Percentiles rank a stretch among this genome's conserved stretches.
These are phyloP conservation scores for Cochlearia excelsa DNA, from an alignment of 345 rosid species.

Conservation along the genomic window DNA sequence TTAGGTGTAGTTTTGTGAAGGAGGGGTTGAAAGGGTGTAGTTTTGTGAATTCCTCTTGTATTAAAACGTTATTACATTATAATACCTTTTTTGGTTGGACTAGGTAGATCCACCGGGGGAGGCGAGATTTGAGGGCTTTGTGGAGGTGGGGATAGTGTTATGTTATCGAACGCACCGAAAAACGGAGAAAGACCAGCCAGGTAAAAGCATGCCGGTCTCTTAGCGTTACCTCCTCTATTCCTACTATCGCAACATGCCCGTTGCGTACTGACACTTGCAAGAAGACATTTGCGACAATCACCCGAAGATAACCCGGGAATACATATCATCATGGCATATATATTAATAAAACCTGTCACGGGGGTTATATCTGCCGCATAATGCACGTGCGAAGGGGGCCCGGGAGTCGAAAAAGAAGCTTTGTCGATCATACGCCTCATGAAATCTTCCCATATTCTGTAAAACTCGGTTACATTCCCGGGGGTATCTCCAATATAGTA, in stretches of 20 bases:
- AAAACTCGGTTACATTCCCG: neutral
- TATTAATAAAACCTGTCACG: neutral
- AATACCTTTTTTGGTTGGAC: neutral
- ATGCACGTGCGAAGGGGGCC: neutral
- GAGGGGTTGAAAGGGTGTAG: too few species aligned
- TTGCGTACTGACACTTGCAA: neutral
- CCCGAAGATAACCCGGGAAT: slow-evolving; percentile 4
- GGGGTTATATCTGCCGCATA: neutral
- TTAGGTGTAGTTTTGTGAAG: too few species aligned
- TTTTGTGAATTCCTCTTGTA: neutral
- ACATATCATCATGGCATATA: slow-evolving; percentile 22
- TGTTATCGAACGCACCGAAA: neutral
- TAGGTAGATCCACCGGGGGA: neutral
- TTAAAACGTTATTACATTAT: too few species aligned
- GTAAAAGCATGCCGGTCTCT: neutral
- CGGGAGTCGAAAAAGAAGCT: neutral
- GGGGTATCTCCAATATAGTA: neutral
- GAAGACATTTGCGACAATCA: neutral
- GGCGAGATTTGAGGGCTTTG: neutral
- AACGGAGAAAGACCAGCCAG: neutral
- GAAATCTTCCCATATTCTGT: neutral
- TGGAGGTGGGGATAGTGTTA: neutral
- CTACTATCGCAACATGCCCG: neutral
- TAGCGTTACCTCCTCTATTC: neutral
- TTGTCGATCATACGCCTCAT: slow-evolving; percentile 1